phyloP scores from a whole-genome alignment of 257 asterid genomes.

The Nicotiana tomentosiformis region DNA sequence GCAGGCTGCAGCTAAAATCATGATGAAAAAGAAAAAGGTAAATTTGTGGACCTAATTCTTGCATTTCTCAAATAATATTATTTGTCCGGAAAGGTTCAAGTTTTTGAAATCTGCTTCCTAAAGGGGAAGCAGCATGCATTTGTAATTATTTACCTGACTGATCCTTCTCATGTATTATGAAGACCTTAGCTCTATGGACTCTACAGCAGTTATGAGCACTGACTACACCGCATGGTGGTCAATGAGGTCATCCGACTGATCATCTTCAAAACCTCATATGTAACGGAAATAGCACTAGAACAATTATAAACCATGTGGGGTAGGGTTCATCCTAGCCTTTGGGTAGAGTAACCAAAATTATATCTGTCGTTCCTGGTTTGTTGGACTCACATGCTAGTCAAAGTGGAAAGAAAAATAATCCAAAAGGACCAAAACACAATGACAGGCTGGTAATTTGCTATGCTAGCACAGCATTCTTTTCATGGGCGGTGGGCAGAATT shows the following conservation, averaged over 20 bases:
- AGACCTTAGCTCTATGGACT: not conserved
- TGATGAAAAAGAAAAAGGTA: conserved; percentile 99
- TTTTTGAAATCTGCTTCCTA: not conserved
- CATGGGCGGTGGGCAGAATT: not conserved
- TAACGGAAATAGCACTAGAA: not conserved
- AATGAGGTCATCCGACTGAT: not conserved
- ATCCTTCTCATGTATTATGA: not conserved
- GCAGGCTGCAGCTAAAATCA: conserved; percentile 94
- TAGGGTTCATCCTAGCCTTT: not conserved
- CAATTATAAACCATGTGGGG: not conserved
- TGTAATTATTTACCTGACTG: not conserved
- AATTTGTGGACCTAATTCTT: not conserved
- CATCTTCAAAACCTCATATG: not conserved
- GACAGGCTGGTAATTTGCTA: not conserved
- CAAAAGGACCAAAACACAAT: not conserved
- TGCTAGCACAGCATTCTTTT: not conserved
- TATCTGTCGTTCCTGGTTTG: not conserved
- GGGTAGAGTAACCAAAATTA: not conserved
- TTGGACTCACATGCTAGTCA: not conserved
- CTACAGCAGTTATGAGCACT: not conserved
- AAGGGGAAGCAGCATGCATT: not conserved
- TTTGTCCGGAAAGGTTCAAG: not conserved
- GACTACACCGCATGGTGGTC: not conserved
- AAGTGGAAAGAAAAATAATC: not conserved
- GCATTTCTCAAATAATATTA: not conserved